These are phyloP conservation scores for Hypoxylon sp. DNA, from an alignment of 2,329 filamentous ascomycete species.

Conservation along the genomic window DNA sequence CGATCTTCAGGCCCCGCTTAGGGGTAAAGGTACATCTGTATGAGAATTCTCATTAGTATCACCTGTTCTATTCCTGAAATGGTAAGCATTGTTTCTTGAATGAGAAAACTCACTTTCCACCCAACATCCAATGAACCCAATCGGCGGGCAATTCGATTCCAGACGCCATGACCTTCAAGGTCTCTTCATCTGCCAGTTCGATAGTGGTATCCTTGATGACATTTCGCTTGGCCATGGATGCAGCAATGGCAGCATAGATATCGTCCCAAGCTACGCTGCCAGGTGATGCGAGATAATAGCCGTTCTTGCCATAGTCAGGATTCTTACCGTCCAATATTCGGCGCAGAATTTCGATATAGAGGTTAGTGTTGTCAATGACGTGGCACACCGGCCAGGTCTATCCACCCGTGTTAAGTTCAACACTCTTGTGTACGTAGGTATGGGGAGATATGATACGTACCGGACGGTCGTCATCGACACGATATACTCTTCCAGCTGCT, in stretches of 20 bases:
- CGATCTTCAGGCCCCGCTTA: conserved; percentile 51
- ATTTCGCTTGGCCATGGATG: conserved; percentile 50
- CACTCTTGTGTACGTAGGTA: no score
- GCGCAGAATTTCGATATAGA: conserved; percentile 57
- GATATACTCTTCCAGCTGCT: conserved; percentile 51
- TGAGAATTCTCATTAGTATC: background rate
- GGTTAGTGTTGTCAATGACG: conserved; percentile 54
- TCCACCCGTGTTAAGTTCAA: background rate
- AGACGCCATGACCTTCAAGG: conserved; percentile 52
- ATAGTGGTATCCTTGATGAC: conserved; percentile 52
- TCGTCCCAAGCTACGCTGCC: conserved; percentile 61
- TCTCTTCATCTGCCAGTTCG: conserved; percentile 46
- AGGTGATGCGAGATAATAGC: conserved; percentile 60
- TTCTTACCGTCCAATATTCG: conserved; percentile 53
- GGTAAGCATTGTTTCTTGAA: no score
- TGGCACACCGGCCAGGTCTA: conserved; percentile 64
- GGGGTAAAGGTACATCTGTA: conserved; percentile 55
- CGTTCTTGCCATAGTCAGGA: conserved; percentile 52
- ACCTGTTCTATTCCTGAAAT: no score
- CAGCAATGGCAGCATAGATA: conserved; percentile 57
- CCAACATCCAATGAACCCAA: conserved; percentile 52
- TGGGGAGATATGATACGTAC: no score
- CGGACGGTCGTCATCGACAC: conserved; percentile 50
- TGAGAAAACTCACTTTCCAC: conserved; percentile 51
- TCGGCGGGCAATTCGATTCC: conserved; percentile 48